Evolutionary conservation across 441 rosid genomes (phyloP).

Genomic region (Mallotus repandus): DNA sequence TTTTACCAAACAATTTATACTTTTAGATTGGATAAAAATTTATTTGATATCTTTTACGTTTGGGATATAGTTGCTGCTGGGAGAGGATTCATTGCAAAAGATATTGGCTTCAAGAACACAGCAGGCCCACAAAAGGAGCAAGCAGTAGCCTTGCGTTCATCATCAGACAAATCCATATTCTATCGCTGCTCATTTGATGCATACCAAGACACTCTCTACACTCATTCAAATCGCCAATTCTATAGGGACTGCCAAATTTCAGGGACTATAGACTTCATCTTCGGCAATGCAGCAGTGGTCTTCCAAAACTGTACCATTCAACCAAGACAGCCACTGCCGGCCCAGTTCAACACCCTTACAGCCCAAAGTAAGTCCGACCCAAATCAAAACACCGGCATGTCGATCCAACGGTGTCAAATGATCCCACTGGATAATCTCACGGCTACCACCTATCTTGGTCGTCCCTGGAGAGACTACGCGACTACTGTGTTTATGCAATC

Average conservation of each 20-base stretch:
- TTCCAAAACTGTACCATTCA: constrained; percentile 27
- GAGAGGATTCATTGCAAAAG: constrained; percentile 34
- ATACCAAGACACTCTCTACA: constrained; percentile 29
- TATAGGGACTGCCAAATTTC: constrained; percentile 24
- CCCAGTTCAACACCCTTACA: constrained; percentile 26
- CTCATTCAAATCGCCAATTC: constrained; percentile 27
- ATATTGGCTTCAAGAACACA: constrained; percentile 31
- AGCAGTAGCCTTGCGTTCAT: constrained; percentile 37
- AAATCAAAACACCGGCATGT: constrained; percentile 35
- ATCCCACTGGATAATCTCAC: constrained; percentile 15
- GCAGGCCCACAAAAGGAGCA: constrained; percentile 37
- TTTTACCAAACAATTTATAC: too few relatives aligned
- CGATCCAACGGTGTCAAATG: constrained; percentile 26
- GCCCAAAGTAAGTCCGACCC: constrained; percentile 31
- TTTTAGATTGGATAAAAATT: too few relatives aligned
- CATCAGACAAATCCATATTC: constrained; percentile 29
- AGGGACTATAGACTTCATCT: constrained; percentile 31
- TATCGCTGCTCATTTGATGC: constrained; percentile 34
- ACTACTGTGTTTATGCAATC: constrained; percentile 26
- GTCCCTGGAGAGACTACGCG: constrained; percentile 34
- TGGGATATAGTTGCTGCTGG: constrained; percentile 23
- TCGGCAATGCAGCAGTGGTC: constrained; percentile 29
- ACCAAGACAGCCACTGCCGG: constrained; percentile 24
- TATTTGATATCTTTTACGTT: too few relatives aligned
- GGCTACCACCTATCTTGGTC: constrained; percentile 22